These are phyloP conservation scores for Setaria viridis DNA, from an alignment of 202 grass and related monocot species.

Conservation along the genomic window DNA sequence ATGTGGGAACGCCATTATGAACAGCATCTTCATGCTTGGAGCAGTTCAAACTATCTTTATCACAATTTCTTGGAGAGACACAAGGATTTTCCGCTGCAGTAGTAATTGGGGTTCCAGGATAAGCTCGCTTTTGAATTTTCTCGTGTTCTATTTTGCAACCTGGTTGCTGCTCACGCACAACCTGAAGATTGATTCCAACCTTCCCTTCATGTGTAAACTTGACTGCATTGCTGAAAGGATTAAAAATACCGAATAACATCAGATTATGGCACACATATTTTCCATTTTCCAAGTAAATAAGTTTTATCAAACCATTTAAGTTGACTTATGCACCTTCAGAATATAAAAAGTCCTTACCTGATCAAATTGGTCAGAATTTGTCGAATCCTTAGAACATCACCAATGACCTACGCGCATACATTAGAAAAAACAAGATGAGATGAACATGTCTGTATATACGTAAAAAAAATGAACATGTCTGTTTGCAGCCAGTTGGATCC, in stretches of 20 bases:
- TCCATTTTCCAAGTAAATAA: slow-evolving; percentile 20
- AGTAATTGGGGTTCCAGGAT: slow-evolving; percentile 45
- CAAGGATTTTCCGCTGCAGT: slow-evolving; percentile 38
- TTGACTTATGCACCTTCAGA: slow-evolving; percentile 31
- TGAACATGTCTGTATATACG: neutral
- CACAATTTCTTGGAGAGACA: slow-evolving; percentile 50
- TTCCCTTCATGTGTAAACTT: slow-evolving; percentile 97
- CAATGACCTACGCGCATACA: slow-evolving; percentile 72
- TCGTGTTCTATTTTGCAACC: slow-evolving; percentile 34
- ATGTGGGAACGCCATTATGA: slow-evolving; percentile 49
- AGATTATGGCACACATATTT: slow-evolving; percentile 28
- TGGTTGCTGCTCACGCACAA: slow-evolving; percentile 52
- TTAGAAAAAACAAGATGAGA: slow-evolving; percentile 28
- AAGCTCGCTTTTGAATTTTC: slow-evolving; percentile 35
- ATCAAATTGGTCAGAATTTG: slow-evolving; percentile 97
- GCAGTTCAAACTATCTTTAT: slow-evolving; percentile 53
- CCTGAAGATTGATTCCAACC: slow-evolving; percentile 82
- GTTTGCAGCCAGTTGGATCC: slow-evolving; percentile 30
- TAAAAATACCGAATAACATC: slow-evolving; percentile 38
- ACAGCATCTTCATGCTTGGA: slow-evolving; percentile 52
- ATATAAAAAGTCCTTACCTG: slow-evolving; percentile 59
- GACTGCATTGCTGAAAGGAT: slow-evolving; percentile 83
- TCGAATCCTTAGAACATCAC: slow-evolving; percentile 93
- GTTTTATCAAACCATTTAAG: slow-evolving; percentile 27
- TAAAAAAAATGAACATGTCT: neutral